These are phyloP conservation scores for Pythium chondricola DNA, from an alignment of 352 stramenopile species.

Conservation along the genomic window DNA sequence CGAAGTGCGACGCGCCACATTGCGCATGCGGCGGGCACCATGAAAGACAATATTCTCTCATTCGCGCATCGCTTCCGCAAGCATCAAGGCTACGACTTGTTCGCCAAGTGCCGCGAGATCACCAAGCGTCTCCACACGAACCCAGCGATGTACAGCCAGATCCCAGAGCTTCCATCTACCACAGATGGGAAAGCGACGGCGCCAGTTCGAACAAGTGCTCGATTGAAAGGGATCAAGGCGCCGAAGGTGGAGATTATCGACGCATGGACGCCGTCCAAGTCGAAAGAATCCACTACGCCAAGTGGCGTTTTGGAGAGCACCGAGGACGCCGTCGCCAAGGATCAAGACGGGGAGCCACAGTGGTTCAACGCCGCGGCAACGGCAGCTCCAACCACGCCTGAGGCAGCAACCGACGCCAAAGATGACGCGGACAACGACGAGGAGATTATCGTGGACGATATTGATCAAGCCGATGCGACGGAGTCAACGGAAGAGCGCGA, in stretches of 20 bases:
- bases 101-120: conserved; percentile 78
- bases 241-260: neutral
- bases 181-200: neutral
- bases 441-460: neutral
- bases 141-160: conserved; percentile 32
- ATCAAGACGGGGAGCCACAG: no score
- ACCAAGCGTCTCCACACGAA: conserved; percentile 55
- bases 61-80: conserved; percentile 85
- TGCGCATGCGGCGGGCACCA: conserved; percentile 69
- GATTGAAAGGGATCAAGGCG: conserved; percentile 17
- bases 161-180: conserved; percentile 9
- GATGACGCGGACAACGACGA: conserved; percentile 7
- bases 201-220: conserved; percentile 14
- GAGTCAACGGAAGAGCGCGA: neutral
- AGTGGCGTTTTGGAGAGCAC: neutral
- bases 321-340: no score
- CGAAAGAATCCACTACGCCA: neutral
- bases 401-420: neutral
- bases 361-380: neutral
- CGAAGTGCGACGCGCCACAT: conserved; percentile 67
- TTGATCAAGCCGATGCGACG: conserved; percentile 2
- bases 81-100: conserved; percentile 85
- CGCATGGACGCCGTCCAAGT: neutral
- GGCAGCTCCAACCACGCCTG: neutral
- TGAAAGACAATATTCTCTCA: conserved; percentile 88